These are phyloP conservation scores for Trichoderma afroharzianum DNA, from an alignment of 2,329 filamentous ascomycete genomes.

Conservation along the genomic window DNA sequence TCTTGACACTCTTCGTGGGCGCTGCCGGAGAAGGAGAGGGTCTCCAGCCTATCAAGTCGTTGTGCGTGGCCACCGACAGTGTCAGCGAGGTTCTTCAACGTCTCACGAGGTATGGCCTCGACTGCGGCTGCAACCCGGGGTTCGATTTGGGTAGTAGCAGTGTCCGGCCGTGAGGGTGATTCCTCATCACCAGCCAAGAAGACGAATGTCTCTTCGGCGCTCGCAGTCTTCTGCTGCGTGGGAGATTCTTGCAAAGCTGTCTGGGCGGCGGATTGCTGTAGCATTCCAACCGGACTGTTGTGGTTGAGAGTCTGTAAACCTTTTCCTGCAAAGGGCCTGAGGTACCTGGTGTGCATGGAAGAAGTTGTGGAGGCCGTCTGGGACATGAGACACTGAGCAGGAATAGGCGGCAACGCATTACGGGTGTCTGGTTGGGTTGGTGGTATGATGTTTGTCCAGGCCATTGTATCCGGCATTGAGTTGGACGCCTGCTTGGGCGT, in stretches of 20 bases:
- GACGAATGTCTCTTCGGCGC: conserved; percentile 26
- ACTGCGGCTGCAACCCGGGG: conserved; percentile 22
- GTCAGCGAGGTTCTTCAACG: conserved; percentile 46
- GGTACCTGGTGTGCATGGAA: conserved; percentile 48
- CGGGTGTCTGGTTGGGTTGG: conserved; percentile 37
- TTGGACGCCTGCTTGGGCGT: conserved; percentile 32
- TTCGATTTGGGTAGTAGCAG: conserved; percentile 29
- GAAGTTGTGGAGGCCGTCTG: conserved; percentile 52
- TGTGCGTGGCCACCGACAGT: conserved; percentile 59
- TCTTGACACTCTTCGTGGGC: conserved; percentile 68
- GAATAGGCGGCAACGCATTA: conserved; percentile 42
- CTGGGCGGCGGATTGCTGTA: conserved; percentile 12
- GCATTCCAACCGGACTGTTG: conserved; percentile 22
- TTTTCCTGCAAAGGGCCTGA: conserved; percentile 53
- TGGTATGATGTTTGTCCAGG: conserved; percentile 45
- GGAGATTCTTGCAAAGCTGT: conserved; percentile 6
- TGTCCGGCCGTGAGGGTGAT: conserved; percentile 20
- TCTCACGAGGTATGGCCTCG: conserved; percentile 31
- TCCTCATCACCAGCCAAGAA: conserved; percentile 22
- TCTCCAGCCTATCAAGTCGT: conserved; percentile 67
- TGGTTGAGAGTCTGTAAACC: conserved; percentile 52
- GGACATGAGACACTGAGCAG: conserved; percentile 50
- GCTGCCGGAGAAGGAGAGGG: conserved; percentile 61
- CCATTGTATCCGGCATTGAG: conserved; percentile 54
- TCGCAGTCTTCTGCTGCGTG: conserved; percentile 18